Percentiles rank a stretch among this genome's conserved stretches.
Conservation (phyloP, 169 alveolate genomes). For the Plasmodium adleri region DNA sequence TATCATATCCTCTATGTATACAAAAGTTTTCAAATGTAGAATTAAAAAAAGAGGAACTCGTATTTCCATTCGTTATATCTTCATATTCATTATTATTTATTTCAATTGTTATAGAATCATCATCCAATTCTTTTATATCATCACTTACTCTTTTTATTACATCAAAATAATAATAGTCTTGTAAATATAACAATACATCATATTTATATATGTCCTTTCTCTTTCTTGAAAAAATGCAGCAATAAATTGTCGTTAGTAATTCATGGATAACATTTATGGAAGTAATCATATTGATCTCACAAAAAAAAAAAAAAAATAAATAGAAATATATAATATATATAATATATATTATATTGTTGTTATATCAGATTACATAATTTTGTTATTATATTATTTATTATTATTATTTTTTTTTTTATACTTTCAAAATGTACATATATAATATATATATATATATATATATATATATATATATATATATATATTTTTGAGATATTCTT, state of each 20-base stretch:
- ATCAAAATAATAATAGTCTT: conserved; percentile 55
- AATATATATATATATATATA: too few species aligned
- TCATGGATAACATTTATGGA: conserved; percentile 58
- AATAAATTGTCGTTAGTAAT: conserved; percentile 46
- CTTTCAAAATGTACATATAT: too few species aligned
- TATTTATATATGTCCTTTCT: conserved; percentile 36
- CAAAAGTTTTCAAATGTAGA: conserved; percentile 24
- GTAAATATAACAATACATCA: conserved; percentile 49
- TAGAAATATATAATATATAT: not conserved
- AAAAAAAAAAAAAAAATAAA: not conserved
- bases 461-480: too few species aligned
- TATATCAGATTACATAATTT: too few species aligned
- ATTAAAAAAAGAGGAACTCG: not conserved
- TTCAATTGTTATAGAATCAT: conserved; percentile 4
- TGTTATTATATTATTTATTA: too few species aligned
- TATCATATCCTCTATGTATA: conserved; percentile 17
- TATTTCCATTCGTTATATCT: too few species aligned
- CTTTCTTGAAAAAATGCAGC: conserved; percentile 32
- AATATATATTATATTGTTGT: not conserved
- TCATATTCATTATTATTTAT: not conserved
- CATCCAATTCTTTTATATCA: conserved; percentile 61
- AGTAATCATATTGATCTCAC: conserved; percentile 36
- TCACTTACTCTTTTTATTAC: conserved; percentile 21
- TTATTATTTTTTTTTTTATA: too few species aligned
- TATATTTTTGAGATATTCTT: too few species aligned